Base-by-base conservation (phyloP, 331 rosid genomes). In the Malus hybrid region DNA sequence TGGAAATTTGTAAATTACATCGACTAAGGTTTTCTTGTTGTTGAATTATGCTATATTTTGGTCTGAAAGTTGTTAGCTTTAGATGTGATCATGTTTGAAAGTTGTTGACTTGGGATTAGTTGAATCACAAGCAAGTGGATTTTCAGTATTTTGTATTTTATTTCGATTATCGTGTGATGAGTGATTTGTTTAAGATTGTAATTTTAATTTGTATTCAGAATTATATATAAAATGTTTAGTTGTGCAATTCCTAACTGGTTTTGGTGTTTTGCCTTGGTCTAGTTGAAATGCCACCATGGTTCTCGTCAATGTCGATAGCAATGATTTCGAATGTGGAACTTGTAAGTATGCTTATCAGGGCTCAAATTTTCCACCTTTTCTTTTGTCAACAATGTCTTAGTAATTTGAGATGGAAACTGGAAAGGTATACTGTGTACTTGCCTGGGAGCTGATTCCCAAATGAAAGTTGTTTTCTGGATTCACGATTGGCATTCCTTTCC, bases 231-330 rank as follows among this genome's bases (percentile, higher is more conserved):
- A 27, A 42, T 52, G 55, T 4, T 32, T 55, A 3, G 42, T 67
- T 27, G 10, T 73, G 78, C 33, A 63, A 65, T 78, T 42, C 77
- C 87, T 86, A 65, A 84, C 84, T 73, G 76, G 65, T 80, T 80
- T 84, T 75, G 65, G 73, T 81, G 82, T 74, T 83, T 86, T 80
- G 15, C 78, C 50, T 46, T 83, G 76, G 79, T 78, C 76, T 87
- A 95, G 99, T 95, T 87, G 97, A 95, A 78, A 78, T 92, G 86
- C 99, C 96, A 4, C 86, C 88, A 28, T 90, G 93, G 93, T 95
- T 95, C 85, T 92, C 97, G 12, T 39, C 46, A 3, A 39, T 39
- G 81, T 89, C 97, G 56, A 69, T 92, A 77, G 74, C 84, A 46
- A 73, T 95, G 91, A 85, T 44, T 81, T 92, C 99, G 12, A 88